phyloP scores from a whole-genome alignment of 2,329 filamentous ascomycete species.

The Raffaelea arxii region DNA sequence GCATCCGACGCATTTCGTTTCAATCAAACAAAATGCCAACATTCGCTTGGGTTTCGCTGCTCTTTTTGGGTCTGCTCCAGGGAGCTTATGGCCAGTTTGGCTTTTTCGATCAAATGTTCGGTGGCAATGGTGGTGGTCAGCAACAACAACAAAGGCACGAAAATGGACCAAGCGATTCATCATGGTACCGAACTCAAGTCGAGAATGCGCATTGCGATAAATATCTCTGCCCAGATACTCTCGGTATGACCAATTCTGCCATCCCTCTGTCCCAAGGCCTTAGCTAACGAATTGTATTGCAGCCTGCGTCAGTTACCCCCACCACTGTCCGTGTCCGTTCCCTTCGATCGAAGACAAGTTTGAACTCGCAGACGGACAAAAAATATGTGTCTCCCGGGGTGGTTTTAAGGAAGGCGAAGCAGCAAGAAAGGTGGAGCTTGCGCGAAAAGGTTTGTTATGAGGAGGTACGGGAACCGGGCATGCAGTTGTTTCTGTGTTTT shows the following conservation, averaged over 20 bases:
- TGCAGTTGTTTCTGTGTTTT: no score
- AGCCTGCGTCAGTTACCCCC: constrained; percentile 90
- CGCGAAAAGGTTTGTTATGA: constrained; percentile 66
- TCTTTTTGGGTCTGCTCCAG: constrained; percentile 48
- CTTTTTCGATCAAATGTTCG: constrained; percentile 98
- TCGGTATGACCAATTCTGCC: constrained; percentile 31
- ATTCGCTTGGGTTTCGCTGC: constrained; percentile 20
- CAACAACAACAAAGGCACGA: constrained; percentile 53
- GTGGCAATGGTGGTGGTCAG: constrained; percentile 42
- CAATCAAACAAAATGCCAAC: constrained; percentile 24
- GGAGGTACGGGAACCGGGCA: no score
- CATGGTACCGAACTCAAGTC: constrained; percentile 50
- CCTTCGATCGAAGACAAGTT: constrained; percentile 68
- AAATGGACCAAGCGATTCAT: constrained; percentile 77
- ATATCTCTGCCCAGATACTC: constrained; percentile 88
- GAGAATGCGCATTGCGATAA: constrained; percentile 72
- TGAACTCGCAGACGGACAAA: constrained; percentile 60
- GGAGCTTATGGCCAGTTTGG: constrained; percentile 72
- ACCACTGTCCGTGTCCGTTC: constrained; percentile 92
- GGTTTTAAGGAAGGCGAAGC: constrained; percentile 65
- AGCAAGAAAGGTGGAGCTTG: constrained; percentile 66
- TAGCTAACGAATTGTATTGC: neutral
- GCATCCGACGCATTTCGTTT: no score
- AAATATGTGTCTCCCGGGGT: constrained; percentile 65
- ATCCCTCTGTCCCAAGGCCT: neutral